Base-by-base conservation (phyloP, 257 asterid species). In the Gentiana macrophylla region DNA sequence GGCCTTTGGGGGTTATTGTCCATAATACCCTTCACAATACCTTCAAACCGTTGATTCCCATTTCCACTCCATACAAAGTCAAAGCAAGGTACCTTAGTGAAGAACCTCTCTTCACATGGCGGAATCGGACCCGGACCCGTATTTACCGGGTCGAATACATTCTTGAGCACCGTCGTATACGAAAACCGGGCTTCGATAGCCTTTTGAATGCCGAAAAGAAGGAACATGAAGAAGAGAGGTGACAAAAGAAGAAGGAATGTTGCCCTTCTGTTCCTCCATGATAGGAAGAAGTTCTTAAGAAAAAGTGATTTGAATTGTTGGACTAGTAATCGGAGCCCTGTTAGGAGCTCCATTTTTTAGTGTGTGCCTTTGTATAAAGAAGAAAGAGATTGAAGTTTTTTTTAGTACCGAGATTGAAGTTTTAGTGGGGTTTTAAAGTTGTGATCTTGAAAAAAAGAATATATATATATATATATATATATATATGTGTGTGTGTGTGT, bases 61-160 rank as follows among this genome's bases (percentile, higher is more conserved):
- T 68, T 68, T 0, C 73, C 73, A 32, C 73, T 62, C 73, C 73
- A 68, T 12, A 62, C 53, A 35, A 68, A 68, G 54, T 68, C 73
- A 12, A 12, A 52, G 36, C 73, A 68, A 0, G 61, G 65, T 8
- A 57, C 36, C 45, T 49, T 52, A 24, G 50, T 51, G 37, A 35
- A 62, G 49, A 51, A 57, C 49, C 49, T 68, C 47, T 68, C 65
- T 49, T 68, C 69, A 50, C 73, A 68, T 13, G 69, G 65, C 0
- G 61, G 73, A 46, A 68, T 62, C 24, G 73, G 50, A n/a, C 50
- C 49, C 1, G 61, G 35, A 0, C 35, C 55, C 6, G 56, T 5
- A 6, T 65, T 6, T 32, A 45, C 8, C 6, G 73, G 68, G 51
- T 68, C 68, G 2, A 50, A 47, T 4, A 68, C 53, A 36, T 62